Percentiles rank a stretch among this genome's conserved stretches.
Evolutionary conservation across 1,139 yeast genomes (phyloP).

Genomic region (Debaryomyces sp.): DNA sequence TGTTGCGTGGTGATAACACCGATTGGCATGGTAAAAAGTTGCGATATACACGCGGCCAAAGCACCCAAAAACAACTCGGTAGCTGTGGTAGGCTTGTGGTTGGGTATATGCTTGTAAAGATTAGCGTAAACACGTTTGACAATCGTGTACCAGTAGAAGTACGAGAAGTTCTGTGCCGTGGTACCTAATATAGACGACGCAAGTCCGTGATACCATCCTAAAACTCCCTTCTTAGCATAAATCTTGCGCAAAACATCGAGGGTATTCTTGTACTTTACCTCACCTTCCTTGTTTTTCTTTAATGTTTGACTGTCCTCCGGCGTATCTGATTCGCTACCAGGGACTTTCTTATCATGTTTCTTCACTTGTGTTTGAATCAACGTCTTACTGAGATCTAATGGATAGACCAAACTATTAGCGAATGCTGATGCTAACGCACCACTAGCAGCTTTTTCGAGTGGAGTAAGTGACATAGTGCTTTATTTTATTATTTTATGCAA

Average conservation of each 20-base stretch:
- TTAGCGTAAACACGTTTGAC: conserved; percentile 62
- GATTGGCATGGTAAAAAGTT: conserved; percentile 80
- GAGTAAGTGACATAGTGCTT: conserved; percentile 44
- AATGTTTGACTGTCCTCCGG: conserved; percentile 27
- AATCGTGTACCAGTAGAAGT: conserved; percentile 85
- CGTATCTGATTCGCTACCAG: conserved; percentile 9
- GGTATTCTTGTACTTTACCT: conserved; percentile 52
- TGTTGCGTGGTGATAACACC: conserved; percentile 84
- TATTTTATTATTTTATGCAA: conserved; percentile 5
- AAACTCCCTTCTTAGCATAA: conserved; percentile 59
- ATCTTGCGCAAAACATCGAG: conserved; percentile 66
- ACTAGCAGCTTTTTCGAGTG: conserved; percentile 75
- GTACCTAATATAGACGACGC: conserved; percentile 70
- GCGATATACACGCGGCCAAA: conserved; percentile 83
- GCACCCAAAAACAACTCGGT: conserved; percentile 82
- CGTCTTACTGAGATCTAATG: conserved; percentile 73
- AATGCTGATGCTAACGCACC: conserved; percentile 85
- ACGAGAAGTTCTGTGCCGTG: conserved; percentile 80
- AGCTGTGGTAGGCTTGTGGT: conserved; percentile 55
- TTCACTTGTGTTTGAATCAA: conserved; percentile 70
- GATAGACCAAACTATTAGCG: conserved; percentile 80
- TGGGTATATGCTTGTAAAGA: conserved; percentile 40
- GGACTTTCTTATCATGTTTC: conserved; percentile 17
- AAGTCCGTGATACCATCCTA: conserved; percentile 77
- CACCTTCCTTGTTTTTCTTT: conserved; percentile 20